A percentile compares a stretch with the other conserved stretches of the same genome.
These are phyloP conservation scores for Macrophomina phaseolina DNA, from an alignment of 2,329 filamentous ascomycete species.

Conservation along the genomic window DNA sequence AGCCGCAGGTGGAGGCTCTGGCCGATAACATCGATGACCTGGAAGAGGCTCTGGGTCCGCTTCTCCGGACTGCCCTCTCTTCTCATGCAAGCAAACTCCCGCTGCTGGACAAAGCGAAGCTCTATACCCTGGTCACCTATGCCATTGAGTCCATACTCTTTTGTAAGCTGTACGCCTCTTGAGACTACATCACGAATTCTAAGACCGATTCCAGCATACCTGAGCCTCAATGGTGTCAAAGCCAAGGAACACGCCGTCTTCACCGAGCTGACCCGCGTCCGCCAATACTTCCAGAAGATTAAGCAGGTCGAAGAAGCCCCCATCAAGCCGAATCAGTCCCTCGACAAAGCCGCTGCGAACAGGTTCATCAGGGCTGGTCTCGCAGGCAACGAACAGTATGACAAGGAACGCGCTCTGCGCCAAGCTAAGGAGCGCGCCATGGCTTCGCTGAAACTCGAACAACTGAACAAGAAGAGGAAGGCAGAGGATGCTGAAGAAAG, in stretches of 20 bases:
- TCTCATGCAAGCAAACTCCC: constrained; percentile 79
- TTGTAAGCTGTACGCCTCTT: constrained; percentile 48
- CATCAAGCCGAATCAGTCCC: constrained; percentile 57
- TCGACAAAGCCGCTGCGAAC: constrained; percentile 78
- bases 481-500: constrained; percentile 33
- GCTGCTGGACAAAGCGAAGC: constrained; percentile 92
- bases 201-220: constrained; percentile 60
- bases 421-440: constrained; percentile 43
- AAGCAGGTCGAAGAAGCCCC: constrained; percentile 72
- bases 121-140: constrained; percentile 87
- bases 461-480: constrained; percentile 40
- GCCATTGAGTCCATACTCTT: constrained; percentile 90
- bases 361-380: constrained; percentile 84
- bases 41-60: constrained; percentile 73
- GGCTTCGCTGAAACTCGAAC: constrained; percentile 44
- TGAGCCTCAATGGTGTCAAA: constrained; percentile 78
- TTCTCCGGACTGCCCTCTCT: constrained; percentile 67
- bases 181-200: constrained; percentile 42
- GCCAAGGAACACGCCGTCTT: constrained; percentile 86
- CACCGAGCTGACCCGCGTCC: constrained; percentile 82
- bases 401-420: constrained; percentile 46
- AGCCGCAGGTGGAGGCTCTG: constrained; percentile 73
- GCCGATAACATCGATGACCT: constrained; percentile 80
- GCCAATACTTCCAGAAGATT: constrained; percentile 92
- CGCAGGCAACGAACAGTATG: constrained; percentile 56